phyloP scores from a whole-genome alignment of 306 rosid species.

The Pueraria montana region DNA sequence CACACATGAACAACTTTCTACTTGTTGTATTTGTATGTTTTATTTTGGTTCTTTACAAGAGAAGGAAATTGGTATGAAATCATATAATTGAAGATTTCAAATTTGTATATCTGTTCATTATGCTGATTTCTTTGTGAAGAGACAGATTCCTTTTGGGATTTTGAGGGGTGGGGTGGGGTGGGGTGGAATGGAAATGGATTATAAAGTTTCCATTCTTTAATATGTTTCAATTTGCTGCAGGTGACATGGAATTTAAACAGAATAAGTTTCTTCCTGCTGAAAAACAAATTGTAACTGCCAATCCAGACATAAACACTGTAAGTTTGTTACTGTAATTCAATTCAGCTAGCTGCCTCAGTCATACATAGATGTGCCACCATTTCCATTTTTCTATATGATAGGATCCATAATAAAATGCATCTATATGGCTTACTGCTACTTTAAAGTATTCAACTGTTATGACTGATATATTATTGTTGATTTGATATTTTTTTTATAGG shows the following conservation, averaged over 20 bases:
- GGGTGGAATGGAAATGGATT: constrained; percentile 26
- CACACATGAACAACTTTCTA: constrained; percentile 1
- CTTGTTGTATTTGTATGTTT: background rate
- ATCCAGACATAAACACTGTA: constrained; percentile 93
- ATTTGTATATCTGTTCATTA: background rate
- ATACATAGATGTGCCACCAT: constrained; percentile 11
- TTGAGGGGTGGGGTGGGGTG: background rate
- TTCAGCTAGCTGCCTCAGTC: constrained; percentile 32
- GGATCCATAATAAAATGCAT: constrained; percentile 32
- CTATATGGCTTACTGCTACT: constrained; percentile 22
- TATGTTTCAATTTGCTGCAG: constrained; percentile 61
- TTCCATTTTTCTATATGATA: constrained; percentile 33
- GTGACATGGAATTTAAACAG: constrained; percentile 98
- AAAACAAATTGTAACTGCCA: constrained; percentile 87
- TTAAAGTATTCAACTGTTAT: background rate
- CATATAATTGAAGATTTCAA: constrained; percentile 24
- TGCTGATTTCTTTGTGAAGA: constrained; percentile 7
- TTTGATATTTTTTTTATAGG: constrained; percentile 54
- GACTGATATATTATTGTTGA: constrained; percentile 29
- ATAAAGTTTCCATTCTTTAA: constrained; percentile 41
- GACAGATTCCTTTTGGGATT: constrained; percentile 25
- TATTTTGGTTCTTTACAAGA: constrained; percentile 42
- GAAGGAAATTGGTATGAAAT: constrained; percentile 25
- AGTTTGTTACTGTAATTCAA: constrained; percentile 49
- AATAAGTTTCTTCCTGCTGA: constrained; percentile 85